These are phyloP conservation scores for Pythium diclinum DNA, from an alignment of 352 stramenopile species.

Conservation along the genomic window DNA sequence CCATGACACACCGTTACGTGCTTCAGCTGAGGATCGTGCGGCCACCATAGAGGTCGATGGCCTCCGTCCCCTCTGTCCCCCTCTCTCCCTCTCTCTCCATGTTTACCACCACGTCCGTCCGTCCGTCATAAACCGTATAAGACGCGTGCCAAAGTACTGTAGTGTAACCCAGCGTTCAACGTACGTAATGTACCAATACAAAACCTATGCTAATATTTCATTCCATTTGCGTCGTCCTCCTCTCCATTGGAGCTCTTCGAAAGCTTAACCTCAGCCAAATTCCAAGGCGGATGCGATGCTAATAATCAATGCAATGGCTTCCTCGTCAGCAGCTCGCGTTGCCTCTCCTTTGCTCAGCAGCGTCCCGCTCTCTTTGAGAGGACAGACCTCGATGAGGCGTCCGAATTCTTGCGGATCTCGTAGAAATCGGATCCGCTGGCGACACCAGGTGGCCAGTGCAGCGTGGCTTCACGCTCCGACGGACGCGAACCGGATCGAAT, in stretches of 20 bases:
- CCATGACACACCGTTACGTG: neutral
- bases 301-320: no score
- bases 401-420: conserved; percentile 13
- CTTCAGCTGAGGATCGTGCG: conserved; percentile 4
- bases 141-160: neutral
- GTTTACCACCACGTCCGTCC: neutral
- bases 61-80: neutral
- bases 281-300: no score
- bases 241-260: neutral
- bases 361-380: neutral
- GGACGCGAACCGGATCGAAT: conserved; percentile 14
- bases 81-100: neutral
- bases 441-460: conserved; percentile 2
- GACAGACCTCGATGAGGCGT: neutral
- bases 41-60: conserved; percentile 5
- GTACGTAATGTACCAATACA: conserved; percentile 5
- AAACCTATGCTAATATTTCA: conserved; percentile 8
- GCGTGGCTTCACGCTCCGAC: neutral
- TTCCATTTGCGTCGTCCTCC: neutral
- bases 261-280: no score
- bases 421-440: conserved; percentile 6
- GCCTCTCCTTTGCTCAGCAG: neutral
- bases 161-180: conserved; percentile 10
- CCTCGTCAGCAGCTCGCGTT: neutral
- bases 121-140: conserved; percentile 6